phyloP scores from a whole-genome alignment of 495 filamentous ascomycete species.

The Thermothielavioides terrestris region DNA sequence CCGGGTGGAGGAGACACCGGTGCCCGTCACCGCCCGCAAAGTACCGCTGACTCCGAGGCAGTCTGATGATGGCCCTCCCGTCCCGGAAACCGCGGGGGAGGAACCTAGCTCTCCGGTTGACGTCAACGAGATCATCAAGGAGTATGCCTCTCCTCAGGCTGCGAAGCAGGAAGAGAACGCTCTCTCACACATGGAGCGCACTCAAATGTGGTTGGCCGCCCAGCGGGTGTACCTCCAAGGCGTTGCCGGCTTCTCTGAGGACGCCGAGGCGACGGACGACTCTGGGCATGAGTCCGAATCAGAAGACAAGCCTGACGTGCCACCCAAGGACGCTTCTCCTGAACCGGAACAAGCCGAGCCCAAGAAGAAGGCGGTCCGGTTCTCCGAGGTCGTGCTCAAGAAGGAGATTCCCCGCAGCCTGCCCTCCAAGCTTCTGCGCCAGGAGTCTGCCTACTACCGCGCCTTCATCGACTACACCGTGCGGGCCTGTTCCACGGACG shows the following conservation, averaged over 20 bases:
- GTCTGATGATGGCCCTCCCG: conserved; percentile 12
- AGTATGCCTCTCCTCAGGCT: conserved; percentile 64
- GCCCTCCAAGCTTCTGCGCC: conserved; percentile 40
- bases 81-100: conserved; percentile 28
- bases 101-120: conserved; percentile 32
- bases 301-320: conserved; percentile 17
- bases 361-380: conserved; percentile 69
- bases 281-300: conserved; percentile 18
- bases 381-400: conserved; percentile 50
- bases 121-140: conserved; percentile 48
- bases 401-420: conserved; percentile 36
- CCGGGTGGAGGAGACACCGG: conserved; percentile 25
- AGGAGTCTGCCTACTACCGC: conserved; percentile 84
- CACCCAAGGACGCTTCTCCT: conserved; percentile 21
- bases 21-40: conserved; percentile 22
- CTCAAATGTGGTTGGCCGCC: conserved; percentile 69
- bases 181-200: conserved; percentile 64
- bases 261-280: conserved; percentile 22
- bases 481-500: conserved; percentile 53
- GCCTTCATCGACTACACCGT: conserved; percentile 68
- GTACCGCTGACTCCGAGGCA: conserved; percentile 16
- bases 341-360: conserved; percentile 23
- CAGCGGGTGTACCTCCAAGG: conserved; percentile 71
- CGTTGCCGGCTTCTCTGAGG: conserved; percentile 47
- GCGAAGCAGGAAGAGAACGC: conserved; percentile 55